phyloP scores from a whole-genome alignment of 2,329 filamentous ascomycete genomes.

The Fusarium pseudoanthophilum region DNA sequence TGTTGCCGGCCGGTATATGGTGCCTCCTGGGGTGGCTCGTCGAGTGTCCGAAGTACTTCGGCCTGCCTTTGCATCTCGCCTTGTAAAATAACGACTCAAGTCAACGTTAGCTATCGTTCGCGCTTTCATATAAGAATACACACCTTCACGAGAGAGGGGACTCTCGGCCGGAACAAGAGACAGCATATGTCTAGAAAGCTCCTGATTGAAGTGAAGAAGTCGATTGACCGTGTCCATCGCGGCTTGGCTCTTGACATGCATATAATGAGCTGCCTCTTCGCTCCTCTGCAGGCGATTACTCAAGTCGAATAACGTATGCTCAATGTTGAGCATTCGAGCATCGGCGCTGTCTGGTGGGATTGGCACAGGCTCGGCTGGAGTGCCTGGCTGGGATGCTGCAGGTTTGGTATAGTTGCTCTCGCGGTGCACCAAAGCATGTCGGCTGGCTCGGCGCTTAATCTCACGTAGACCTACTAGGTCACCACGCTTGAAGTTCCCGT shows the following conservation, averaged over 20 bases:
- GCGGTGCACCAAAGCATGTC: constrained; percentile 91
- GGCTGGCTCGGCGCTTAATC: constrained; percentile 93
- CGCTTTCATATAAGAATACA: constrained; percentile 49
- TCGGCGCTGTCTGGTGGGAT: constrained; percentile 79
- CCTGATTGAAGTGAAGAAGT: constrained; percentile 80
- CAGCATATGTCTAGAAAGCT: constrained; percentile 80
- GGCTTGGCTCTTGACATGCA: constrained; percentile 83
- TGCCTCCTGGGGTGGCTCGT: constrained; percentile 72
- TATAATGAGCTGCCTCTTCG: constrained; percentile 82
- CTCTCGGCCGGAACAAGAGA: constrained; percentile 80
- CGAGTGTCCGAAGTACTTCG: constrained; percentile 65
- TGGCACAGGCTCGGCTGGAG: constrained; percentile 84
- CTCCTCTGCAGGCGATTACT: constrained; percentile 79
- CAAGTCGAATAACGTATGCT: constrained; percentile 86
- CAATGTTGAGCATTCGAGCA: constrained; percentile 76
- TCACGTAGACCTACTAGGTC: constrained; percentile 91
- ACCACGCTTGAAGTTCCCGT: constrained; percentile 95
- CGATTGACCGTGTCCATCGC: constrained; percentile 83
- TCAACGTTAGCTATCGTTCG: constrained; percentile 28
- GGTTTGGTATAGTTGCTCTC: constrained; percentile 87
- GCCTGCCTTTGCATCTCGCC: constrained; percentile 70
- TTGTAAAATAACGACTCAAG: constrained; percentile 65
- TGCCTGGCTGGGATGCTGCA: constrained; percentile 79
- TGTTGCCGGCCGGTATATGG: constrained; percentile 74
- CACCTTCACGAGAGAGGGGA: constrained; percentile 83